Evolutionary conservation across 306 rosid species (phyloP).

Genomic region (Morella rubra): DNA sequence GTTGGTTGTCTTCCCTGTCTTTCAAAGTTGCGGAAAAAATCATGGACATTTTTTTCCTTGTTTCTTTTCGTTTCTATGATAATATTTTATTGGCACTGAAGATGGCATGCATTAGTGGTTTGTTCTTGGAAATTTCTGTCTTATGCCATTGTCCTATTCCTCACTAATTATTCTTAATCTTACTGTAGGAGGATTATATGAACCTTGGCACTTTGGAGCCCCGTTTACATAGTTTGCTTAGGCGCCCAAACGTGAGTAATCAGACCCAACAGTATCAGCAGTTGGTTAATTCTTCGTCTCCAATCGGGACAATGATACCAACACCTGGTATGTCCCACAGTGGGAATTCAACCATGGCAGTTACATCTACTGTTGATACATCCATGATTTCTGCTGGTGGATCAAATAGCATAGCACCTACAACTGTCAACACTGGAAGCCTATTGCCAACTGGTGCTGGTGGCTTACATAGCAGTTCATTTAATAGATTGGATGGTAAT

Average conservation of each 20-base stretch:
- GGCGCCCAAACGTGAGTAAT: slow-evolving; percentile 40
- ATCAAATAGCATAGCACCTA: slow-evolving; percentile 44
- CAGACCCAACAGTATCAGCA: slow-evolving; percentile 67
- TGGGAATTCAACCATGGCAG: slow-evolving; percentile 69
- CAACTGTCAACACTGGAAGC: slow-evolving; percentile 62
- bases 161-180: slow-evolving; percentile 25
- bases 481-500: slow-evolving; percentile 73
- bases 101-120: neutral
- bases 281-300: slow-evolving; percentile 59
- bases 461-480: slow-evolving; percentile 55
- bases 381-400: slow-evolving; percentile 58
- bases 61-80: neutral
- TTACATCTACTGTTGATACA: slow-evolving; percentile 60
- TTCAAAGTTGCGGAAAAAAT: slow-evolving; percentile 6
- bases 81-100: neutral
- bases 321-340: slow-evolving; percentile 86
- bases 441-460: slow-evolving; percentile 61
- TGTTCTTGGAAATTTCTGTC: neutral
- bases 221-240: slow-evolving; percentile 55
- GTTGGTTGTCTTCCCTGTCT: slow-evolving; percentile 9
- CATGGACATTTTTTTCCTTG: slow-evolving; percentile 12
- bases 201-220: slow-evolving; percentile 71
- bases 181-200: slow-evolving; percentile 78
- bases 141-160: neutral
- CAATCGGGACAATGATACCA: slow-evolving; percentile 84